Evolutionary conservation across 2,329 filamentous ascomycete genomes (phyloP).

Genomic region (Cucurbitaria berberidis): DNA sequence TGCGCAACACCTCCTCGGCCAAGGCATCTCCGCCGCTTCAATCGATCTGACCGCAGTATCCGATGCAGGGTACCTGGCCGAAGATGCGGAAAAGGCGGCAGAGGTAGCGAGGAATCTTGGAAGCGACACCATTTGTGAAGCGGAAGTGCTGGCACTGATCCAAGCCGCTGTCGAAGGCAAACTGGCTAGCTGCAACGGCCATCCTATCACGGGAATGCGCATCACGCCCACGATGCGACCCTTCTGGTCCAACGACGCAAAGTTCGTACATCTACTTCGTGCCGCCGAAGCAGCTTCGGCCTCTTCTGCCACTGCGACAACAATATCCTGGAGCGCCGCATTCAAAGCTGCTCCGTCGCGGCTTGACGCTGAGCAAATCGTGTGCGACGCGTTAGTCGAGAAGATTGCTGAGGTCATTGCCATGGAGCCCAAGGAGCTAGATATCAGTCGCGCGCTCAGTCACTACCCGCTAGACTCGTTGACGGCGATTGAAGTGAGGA

Average conservation of each 20-base stretch:
- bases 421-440: constrained; percentile 35
- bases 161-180: constrained; percentile 29
- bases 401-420: constrained; percentile 36
- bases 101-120: constrained; percentile 36
- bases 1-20: constrained; percentile 23
- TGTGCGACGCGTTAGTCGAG: constrained; percentile 27
- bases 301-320: constrained; percentile 10
- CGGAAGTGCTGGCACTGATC: constrained; percentile 34
- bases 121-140: constrained; percentile 32
- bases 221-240: constrained; percentile 27
- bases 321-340: constrained; percentile 29
- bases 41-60: constrained; percentile 35
- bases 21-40: constrained; percentile 27
- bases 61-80: constrained; percentile 34
- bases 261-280: constrained; percentile 29
- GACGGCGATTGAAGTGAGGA: constrained; percentile 41
- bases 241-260: constrained; percentile 39
- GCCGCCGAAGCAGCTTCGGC: constrained; percentile 27
- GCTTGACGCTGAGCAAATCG: constrained; percentile 28
- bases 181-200: constrained; percentile 28
- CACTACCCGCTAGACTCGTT: constrained; percentile 36
- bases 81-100: constrained; percentile 27
- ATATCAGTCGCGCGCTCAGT: constrained; percentile 25
- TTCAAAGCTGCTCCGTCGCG: constrained; percentile 29
- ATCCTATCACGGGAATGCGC: constrained; percentile 38